Percentiles rank a stretch among this genome's conserved stretches.
phyloP scores from a whole-genome alignment of 1,139 yeast species.

The Yamadazyma membranifaciens region DNA sequence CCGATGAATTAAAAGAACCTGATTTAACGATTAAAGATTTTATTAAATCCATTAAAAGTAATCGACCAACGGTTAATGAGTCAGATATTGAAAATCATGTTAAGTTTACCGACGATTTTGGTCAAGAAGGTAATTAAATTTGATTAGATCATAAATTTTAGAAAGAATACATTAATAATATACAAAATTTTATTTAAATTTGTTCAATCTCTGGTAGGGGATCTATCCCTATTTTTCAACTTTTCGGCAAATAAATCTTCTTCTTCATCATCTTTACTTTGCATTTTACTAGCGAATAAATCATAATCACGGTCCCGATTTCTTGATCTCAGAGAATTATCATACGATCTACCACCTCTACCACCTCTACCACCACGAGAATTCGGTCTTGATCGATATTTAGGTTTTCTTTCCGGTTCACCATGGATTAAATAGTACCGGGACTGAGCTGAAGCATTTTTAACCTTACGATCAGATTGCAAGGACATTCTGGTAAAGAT shows the following conservation, averaged over 20 bases:
- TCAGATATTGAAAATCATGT: constrained; percentile 79
- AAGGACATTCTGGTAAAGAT: constrained; percentile 51
- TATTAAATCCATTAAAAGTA: constrained; percentile 84
- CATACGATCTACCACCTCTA: background rate
- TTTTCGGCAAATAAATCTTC: constrained; percentile 42
- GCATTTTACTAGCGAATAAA: constrained; percentile 28
- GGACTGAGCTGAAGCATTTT: constrained; percentile 58
- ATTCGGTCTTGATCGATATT: constrained; percentile 27
- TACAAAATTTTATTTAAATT: background rate
- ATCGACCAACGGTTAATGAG: constrained; percentile 92
- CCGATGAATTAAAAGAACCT: constrained; percentile 89
- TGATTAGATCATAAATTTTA: constrained; percentile 4
- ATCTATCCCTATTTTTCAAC: constrained; percentile 17
- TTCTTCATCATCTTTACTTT: constrained; percentile 19
- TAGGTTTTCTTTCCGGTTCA: constrained; percentile 61
- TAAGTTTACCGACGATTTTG: constrained; percentile 90
- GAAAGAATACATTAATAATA: background rate
- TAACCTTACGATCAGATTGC: constrained; percentile 55
- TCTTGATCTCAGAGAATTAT: background rate
- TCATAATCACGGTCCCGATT: constrained; percentile 21
- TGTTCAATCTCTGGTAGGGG: constrained; percentile 11
- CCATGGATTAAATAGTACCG: constrained; percentile 72
- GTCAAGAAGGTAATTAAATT: constrained; percentile 84
- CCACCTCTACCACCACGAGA: constrained; percentile 11
- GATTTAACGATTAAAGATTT: constrained; percentile 88